phyloP scores from a whole-genome alignment of 2,329 filamentous ascomycete genomes.

The Bertia moriformis region DNA sequence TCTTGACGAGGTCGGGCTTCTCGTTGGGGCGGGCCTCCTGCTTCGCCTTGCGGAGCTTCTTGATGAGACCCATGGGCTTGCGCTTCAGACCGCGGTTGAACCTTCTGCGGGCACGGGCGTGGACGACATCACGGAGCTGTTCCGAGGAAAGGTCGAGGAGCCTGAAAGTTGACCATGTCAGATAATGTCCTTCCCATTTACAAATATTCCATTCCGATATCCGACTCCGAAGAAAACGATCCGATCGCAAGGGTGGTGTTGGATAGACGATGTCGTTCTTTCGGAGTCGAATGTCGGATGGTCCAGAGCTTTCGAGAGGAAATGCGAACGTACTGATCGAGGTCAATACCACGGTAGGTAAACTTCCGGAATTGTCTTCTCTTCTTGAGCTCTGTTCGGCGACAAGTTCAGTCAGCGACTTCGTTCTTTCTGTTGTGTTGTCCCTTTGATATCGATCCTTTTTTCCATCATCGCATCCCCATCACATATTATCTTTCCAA shows the following conservation, averaged over 20 bases:
- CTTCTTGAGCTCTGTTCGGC: conserved; percentile 77
- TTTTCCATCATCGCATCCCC: conserved; percentile 10
- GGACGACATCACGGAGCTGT: conserved; percentile 97
- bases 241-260: neutral
- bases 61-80: conserved; percentile 99
- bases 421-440: neutral
- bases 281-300: conserved; percentile 2
- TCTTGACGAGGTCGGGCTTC: conserved; percentile 99
- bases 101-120: conserved; percentile 93
- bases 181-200: neutral
- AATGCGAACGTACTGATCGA: conserved; percentile 72
- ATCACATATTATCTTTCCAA: conserved; percentile 12
- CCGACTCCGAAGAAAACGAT: neutral
- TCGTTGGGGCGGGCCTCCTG: conserved; percentile 98
- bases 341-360: conserved; percentile 97
- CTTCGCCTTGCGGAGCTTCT: conserved; percentile 99
- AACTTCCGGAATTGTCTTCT: conserved; percentile 99
- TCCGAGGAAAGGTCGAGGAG: conserved; percentile 97
- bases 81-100: conserved; percentile 99
- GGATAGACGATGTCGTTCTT: conserved; percentile 1
- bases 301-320: conserved; percentile 11
- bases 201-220: neutral
- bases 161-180: conserved; percentile 33
- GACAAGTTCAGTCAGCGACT: conserved; percentile 8
- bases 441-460: conserved; percentile 1